Base-by-base conservation (phyloP, 179 eudicot species). In the Monotropa hypopitys region DNA sequence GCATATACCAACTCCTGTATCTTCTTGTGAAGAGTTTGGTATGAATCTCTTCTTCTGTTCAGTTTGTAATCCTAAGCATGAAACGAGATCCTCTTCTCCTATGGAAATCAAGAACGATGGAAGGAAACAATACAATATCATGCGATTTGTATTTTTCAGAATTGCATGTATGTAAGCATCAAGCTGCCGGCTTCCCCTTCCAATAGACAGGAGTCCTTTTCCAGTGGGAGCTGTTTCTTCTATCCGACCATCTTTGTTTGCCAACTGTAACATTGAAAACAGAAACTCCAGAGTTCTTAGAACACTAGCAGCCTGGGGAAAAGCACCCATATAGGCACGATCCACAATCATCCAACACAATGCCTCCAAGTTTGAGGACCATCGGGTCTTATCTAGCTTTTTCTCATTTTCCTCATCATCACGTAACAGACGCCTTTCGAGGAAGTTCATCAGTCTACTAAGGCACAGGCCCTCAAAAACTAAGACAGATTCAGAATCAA, bases 261-360 rank as follows among this genome's bases (percentile, higher is more conserved):
- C 98, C 89, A 96, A 84, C 85, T 94, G 98, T 63, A 96, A 82
- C 98, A 96, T 94, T 50, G 98, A 92, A 59, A 94, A 79, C 84
- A 96, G 87, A 85, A 96, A 96, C 77, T 94, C 99, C 81, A 96
- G 88, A 54, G 96, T 89, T 82, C 89, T 87, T 81, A 94, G 78
- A 80, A 92, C 93, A 73, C 85, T 87, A 72, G 80, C 84, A 70
- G 98, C 92, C 85, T 87, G 91, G 9, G 98, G 98, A 81, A 94
- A 96, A 78, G 93, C 96, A 75, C 97, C 98, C 99, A 96, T 94
- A 78, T 96, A 96, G 11, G 84, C 97, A 69, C 99, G 98, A 84
- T 96, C 99, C 72, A 94, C 98, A 67, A 96, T 88, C 87, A 96
- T 79, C 88, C 92, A 85, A 76, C 97, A 94, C 53, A 96, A 81